Base-by-base conservation (phyloP, 176 grass and related monocot genomes). In the Rhipidocladum racemiflorum region DNA sequence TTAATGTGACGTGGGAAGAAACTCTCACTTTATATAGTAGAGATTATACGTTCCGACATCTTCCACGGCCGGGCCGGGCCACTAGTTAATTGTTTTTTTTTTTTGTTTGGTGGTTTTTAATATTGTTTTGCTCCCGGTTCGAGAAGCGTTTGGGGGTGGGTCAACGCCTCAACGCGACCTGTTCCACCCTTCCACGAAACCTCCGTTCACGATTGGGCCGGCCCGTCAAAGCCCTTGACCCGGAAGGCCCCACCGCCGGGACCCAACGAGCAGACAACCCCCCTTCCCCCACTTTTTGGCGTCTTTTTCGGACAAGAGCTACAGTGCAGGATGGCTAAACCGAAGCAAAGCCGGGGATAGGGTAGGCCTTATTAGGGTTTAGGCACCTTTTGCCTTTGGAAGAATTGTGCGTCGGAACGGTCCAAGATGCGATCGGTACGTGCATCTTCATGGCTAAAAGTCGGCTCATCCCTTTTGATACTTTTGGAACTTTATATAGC, bases 161-260 rank as follows among this genome's bases (percentile, higher is more conserved):
- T 73, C 55, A 84, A 75, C 39, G n/a, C n/a, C n/a, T n/a, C n/a
- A n/a, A n/a, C n/a, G n/a, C n/a, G 81, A 84, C 76, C 62, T 6
- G 78, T 53, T 83, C 27, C 8, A 32, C 16, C 20, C 50, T 75
- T 75, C 81, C 69, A 74, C 69, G 81, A 83, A 83, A 63, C 81
- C 79, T 75, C 42, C 72, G 72, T 60, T 59, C 55, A 76, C 81
- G 85, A 90, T 91, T 86, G 88, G 91, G 74, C 54, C 48, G 83
- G 68, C 88, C 74, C 63, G 89, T 94, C 89, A 94, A 87, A 60
- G 53, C 7, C 56, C 68, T 85, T 87, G 89, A 91, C 89, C 43
- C 44, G 56, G 77, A 11, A 24, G 48, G 44, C 42, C 18, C 61
- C 75, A 40, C 68, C 3, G n/a, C 21, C 27, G 13, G 59, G 42